These are phyloP conservation scores for Pterothamnion heteromorphum DNA, from an alignment of 31 red algal species.

Conservation along the genomic window DNA sequence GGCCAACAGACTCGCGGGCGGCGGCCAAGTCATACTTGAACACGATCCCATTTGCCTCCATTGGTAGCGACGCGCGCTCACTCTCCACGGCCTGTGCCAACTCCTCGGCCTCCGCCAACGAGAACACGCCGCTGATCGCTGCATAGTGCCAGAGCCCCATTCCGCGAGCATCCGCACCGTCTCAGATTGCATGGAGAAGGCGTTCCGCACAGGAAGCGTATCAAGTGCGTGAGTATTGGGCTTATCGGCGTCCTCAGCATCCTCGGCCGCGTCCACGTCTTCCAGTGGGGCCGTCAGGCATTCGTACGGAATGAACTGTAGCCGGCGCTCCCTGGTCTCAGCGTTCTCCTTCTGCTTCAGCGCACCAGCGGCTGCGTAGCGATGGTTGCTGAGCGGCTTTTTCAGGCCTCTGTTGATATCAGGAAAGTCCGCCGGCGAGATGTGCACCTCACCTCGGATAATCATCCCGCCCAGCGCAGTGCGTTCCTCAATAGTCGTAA, in stretches of 20 bases:
- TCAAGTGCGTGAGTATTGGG: background rate
- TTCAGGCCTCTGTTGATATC: background rate
- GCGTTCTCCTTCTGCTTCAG: slow-evolving; percentile 67
- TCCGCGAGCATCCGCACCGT: slow-evolving; percentile 38
- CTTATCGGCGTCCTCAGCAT: background rate
- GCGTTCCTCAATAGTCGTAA: slow-evolving; percentile 25
- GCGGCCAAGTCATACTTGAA: slow-evolving; percentile 56
- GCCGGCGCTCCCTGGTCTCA: slow-evolving; percentile 40
- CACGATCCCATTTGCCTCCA: slow-evolving; percentile 71
- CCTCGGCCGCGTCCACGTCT: background rate
- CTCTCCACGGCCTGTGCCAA: slow-evolving; percentile 56
- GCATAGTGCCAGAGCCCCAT: slow-evolving; percentile 70
- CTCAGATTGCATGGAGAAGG: slow-evolving; percentile 47
- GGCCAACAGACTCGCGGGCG: slow-evolving; percentile 49
- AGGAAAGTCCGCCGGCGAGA: slow-evolving; percentile 56
- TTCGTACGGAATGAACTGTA: slow-evolving; percentile 74
- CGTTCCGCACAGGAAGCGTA: background rate
- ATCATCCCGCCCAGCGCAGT: slow-evolving; percentile 32
- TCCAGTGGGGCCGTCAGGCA: slow-evolving; percentile 41
- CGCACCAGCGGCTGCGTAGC: slow-evolving; percentile 79
- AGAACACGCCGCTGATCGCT: slow-evolving; percentile 25
- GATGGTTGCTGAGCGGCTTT: slow-evolving; percentile 53
- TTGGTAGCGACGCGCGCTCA: slow-evolving; percentile 44
- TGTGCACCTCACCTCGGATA: slow-evolving; percentile 78
- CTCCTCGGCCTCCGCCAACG: slow-evolving; percentile 33